phyloP scores from a whole-genome alignment of 768 basidiomycete species.

The Suillus sp. region DNA sequence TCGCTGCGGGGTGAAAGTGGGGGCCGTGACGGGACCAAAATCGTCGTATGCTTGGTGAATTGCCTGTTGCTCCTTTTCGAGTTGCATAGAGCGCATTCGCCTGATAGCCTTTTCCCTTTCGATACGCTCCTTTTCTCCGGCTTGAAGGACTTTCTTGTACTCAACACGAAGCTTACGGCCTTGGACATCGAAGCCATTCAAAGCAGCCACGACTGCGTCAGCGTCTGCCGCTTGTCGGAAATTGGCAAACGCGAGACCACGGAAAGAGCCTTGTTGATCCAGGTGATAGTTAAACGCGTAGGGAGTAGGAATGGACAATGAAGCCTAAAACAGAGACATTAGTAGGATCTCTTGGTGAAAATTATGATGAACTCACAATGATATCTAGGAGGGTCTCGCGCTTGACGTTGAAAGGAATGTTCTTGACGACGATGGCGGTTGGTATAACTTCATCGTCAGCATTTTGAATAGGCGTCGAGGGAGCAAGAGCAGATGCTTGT shows the following conservation, averaged over 20 bases:
- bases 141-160: conserved; percentile 99
- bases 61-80: conserved; percentile 77
- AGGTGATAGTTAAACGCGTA: conserved; percentile 99
- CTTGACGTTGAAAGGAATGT: conserved; percentile 99
- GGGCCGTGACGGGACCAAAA: conserved; percentile 58
- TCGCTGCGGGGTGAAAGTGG: conserved; percentile 69
- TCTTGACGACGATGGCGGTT: conserved; percentile 99
- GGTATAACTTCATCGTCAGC: conserved; percentile 93
- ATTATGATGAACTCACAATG: conserved; percentile 64
- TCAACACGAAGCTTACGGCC: conserved; percentile 98
- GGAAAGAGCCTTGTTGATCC: conserved; percentile 94
- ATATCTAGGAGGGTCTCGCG: conserved; percentile 95
- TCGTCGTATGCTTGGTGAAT: conserved; percentile 67
- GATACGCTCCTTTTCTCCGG: conserved; percentile 98
- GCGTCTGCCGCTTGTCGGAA: conserved; percentile 91
- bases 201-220: conserved; percentile 91
- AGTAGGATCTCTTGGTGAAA: conserved; percentile 8
- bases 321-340: conserved; percentile 55
- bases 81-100: conserved; percentile 95
- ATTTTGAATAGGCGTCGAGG: conserved; percentile 53
- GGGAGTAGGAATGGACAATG: conserved; percentile 91
- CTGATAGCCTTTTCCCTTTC: conserved; percentile 98
- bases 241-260: conserved; percentile 97
- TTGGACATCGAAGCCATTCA: conserved; percentile 95
- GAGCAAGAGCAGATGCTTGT: conserved; percentile 46